These are phyloP conservation scores for Starmera stellimalicola DNA, from an alignment of 1,139 yeast genomes.

Conservation along the genomic window DNA sequence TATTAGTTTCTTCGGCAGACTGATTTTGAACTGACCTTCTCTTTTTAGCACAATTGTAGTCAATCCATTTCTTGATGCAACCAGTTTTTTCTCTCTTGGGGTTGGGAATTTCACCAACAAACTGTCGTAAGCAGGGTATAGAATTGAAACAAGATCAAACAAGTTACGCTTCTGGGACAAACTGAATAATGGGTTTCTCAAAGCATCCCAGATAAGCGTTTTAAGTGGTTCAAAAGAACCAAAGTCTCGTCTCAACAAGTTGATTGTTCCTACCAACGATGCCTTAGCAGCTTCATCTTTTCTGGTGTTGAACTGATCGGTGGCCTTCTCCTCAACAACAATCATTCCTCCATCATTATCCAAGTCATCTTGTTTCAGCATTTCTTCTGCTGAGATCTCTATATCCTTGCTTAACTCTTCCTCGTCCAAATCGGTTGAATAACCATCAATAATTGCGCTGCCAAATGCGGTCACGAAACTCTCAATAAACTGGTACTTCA, in stretches of 20 bases:
- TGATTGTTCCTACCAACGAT: constrained; percentile 39
- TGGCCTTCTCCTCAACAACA: constrained; percentile 40
- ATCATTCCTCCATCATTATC: constrained; percentile 29
- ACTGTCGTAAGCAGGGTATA: constrained; percentile 56
- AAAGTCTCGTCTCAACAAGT: constrained; percentile 55
- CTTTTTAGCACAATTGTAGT: constrained; percentile 22
- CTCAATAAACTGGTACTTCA: constrained; percentile 41
- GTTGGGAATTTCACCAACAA: constrained; percentile 51
- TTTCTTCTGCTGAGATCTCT: constrained; percentile 11
- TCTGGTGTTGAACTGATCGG: constrained; percentile 35
- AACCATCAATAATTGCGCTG: constrained; percentile 60
- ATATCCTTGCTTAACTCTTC: constrained; percentile 35
- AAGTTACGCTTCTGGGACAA: constrained; percentile 53
- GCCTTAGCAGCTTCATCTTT: constrained; percentile 36
- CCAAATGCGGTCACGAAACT: constrained; percentile 47
- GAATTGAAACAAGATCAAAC: constrained; percentile 54
- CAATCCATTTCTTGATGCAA: constrained; percentile 35
- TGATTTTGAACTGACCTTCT: constrained; percentile 26
- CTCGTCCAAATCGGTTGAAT: constrained; percentile 44
- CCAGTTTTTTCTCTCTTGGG: constrained; percentile 62
- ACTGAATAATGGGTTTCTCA: constrained; percentile 52
- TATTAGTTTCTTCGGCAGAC: constrained; percentile 18
- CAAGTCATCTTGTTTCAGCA: constrained; percentile 14
- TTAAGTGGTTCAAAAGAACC: constrained; percentile 56
- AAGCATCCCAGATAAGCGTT: constrained; percentile 56